A percentile compares a stretch with the other conserved stretches of the same genome.
These are phyloP conservation scores for Fusarium brachygibbosum DNA, from an alignment of 2,329 filamentous ascomycete genomes.

Conservation along the genomic window DNA sequence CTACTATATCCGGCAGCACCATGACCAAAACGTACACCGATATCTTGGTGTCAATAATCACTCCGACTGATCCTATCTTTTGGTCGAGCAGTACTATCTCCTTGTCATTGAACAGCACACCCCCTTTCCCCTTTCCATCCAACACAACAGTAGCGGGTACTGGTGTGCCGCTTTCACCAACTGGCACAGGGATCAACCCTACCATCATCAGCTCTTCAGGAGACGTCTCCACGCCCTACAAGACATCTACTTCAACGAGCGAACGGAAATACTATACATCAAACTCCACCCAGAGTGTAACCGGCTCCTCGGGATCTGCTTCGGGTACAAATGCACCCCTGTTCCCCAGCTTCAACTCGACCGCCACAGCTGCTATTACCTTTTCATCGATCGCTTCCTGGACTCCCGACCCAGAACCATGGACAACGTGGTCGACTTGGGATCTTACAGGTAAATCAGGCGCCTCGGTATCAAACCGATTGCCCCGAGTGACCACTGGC, in stretches of 20 bases:
- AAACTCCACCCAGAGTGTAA: slow-evolving; percentile 24
- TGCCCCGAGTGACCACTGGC: slow-evolving; percentile 18
- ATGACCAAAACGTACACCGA: slow-evolving; percentile 8
- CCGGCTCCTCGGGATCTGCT: slow-evolving; percentile 11
- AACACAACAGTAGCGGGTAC: slow-evolving; percentile 35
- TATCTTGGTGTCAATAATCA: slow-evolving; percentile 8
- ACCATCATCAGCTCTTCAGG: slow-evolving; percentile 6
- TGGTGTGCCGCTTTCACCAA: slow-evolving; percentile 16
- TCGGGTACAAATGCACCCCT: slow-evolving; percentile 16
- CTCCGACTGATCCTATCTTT: slow-evolving; percentile 16
- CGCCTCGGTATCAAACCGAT: slow-evolving; percentile 3
- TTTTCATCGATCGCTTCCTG: slow-evolving; percentile 23
- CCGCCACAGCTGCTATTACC: slow-evolving; percentile 3
- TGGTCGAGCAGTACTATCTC: slow-evolving; percentile 13
- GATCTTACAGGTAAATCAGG: slow-evolving; percentile 21
- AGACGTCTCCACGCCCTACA: slow-evolving; percentile 3
- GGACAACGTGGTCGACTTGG: slow-evolving; percentile 33
- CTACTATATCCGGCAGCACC: slow-evolving; percentile 7
- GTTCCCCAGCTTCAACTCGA: slow-evolving; percentile 40
- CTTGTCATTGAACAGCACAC: slow-evolving; percentile 7
- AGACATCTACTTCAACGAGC: slow-evolving; percentile 1
- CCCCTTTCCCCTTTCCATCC: slow-evolving; percentile 34
- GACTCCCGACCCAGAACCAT: slow-evolving; percentile 18
- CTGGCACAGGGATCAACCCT: slow-evolving; percentile 10
- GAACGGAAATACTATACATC: slow-evolving; percentile 13